Evolutionary conservation across 768 basidiomycete species (phyloP).

Genomic region (Megacollybia marginata): DNA sequence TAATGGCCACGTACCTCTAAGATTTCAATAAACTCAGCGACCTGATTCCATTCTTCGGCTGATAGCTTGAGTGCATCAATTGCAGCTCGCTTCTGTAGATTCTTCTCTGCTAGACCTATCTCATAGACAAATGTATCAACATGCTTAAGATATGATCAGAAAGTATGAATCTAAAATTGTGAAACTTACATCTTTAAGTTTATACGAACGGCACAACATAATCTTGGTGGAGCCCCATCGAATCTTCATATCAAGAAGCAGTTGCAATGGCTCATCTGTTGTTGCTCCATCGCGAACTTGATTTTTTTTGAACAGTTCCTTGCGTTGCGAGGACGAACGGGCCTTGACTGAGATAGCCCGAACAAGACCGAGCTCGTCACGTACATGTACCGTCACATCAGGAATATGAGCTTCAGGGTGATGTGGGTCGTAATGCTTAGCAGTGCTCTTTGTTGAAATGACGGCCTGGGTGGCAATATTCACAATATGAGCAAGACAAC

Average conservation of each 20-base stretch:
- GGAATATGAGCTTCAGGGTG: conserved; percentile 10
- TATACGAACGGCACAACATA: conserved; percentile 16
- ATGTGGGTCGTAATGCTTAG: conserved; percentile 16
- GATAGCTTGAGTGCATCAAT: conserved; percentile 9
- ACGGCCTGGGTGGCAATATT: conserved; percentile 27
- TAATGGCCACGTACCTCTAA: conserved; percentile 6
- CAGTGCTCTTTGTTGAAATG: conserved; percentile 17
- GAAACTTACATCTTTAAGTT: conserved; percentile 4
- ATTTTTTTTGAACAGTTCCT: conserved; percentile 12
- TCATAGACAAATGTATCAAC: conserved; percentile 19
- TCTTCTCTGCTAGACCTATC: conserved; percentile 9
- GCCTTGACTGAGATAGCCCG: conserved; percentile 12
- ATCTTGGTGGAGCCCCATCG: conserved; percentile 25
- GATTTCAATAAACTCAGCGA: conserved; percentile 10
- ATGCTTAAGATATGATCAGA: conserved; percentile 7
- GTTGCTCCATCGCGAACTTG: conserved; percentile 2
- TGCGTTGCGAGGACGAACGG: conserved; percentile 17
- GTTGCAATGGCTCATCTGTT: conserved; percentile 2
- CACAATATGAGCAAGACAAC: conserved; percentile 23
- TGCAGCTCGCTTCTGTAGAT: conserved; percentile 6
- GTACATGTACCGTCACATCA: neutral
- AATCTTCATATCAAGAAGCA: too few species aligned
- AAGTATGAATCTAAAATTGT: neutral
- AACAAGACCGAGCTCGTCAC: conserved; percentile 15
- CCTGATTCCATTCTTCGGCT: conserved; percentile 13